Conservation (phyloP, 495 filamentous ascomycete species). For the Aspergillus baeticus region DNA sequence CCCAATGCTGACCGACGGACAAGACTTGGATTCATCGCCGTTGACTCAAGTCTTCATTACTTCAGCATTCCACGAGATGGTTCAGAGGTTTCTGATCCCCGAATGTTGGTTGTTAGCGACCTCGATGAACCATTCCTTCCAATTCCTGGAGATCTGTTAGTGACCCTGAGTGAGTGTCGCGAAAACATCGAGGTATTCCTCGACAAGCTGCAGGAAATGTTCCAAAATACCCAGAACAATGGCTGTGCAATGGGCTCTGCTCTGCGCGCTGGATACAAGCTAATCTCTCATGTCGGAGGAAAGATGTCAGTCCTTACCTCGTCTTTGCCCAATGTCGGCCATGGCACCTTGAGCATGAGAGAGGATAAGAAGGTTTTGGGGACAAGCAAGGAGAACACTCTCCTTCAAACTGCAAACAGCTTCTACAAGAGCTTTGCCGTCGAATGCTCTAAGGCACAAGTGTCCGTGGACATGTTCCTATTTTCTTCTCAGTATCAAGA, state of each 20-base stretch:
- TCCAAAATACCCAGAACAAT: constrained; percentile 85
- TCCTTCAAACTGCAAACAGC: constrained; percentile 87
- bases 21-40: constrained; percentile 89
- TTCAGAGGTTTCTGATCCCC: constrained; percentile 75
- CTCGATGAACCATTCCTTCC: constrained; percentile 96
- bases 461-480: constrained; percentile 98
- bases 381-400: constrained; percentile 82
- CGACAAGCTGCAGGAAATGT: constrained; percentile 91
- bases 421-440: constrained; percentile 99
- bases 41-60: constrained; percentile 93
- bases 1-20: constrained; percentile 94
- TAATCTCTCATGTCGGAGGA: constrained; percentile 89
- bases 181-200: constrained; percentile 90
- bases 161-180: constrained; percentile 85
- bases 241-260: constrained; percentile 91
- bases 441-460: constrained; percentile 97
- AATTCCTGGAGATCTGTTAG: constrained; percentile 87
- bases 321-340: constrained; percentile 85
- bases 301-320: constrained; percentile 91
- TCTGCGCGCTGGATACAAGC: constrained; percentile 87
- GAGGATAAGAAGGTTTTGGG: constrained; percentile 97
- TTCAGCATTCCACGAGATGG: constrained; percentile 89
- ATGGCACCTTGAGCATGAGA: constrained; percentile 86
- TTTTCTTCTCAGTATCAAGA: constrained; percentile 98
- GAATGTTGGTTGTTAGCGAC: constrained; percentile 94